Conservation (phyloP, 345 rosid genomes). For the Psidium friedrichsthalianum region DNA sequence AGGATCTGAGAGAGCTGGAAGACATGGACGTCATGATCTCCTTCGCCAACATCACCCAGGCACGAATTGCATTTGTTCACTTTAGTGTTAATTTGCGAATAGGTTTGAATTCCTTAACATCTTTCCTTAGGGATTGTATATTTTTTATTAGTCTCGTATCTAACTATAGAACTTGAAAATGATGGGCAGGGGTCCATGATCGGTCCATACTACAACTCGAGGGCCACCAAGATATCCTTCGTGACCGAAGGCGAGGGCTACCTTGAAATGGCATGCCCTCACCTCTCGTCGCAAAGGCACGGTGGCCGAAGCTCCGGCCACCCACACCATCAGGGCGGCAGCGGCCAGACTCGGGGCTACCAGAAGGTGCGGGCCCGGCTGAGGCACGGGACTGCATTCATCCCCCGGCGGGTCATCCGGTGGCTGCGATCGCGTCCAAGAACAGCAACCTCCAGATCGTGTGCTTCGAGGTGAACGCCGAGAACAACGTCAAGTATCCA, state of each 20-base stretch:
- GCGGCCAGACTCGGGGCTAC: not conserved
- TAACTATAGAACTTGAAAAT: not conserved
- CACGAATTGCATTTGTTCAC: not conserved
- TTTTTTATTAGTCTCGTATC: not conserved
- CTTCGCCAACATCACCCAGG: slow-evolving; percentile 24
- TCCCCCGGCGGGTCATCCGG: slow-evolving; percentile 39
- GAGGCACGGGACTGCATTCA: slow-evolving; percentile 5
- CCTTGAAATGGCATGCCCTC: slow-evolving; percentile 42
- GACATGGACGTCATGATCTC: slow-evolving; percentile 15
- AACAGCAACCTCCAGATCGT: slow-evolving; percentile 12
- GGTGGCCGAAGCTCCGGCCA: not conserved
- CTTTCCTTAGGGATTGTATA: not conserved
- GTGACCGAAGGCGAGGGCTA: slow-evolving; percentile 22
- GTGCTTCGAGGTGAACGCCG: slow-evolving; percentile 32
- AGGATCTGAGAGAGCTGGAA: slow-evolving; percentile 13
- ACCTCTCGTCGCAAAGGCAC: not conserved
- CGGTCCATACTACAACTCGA: slow-evolving; percentile 31
- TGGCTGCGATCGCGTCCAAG: slow-evolving; percentile 13
- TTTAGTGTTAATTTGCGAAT: not conserved
- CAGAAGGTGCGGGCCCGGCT: slow-evolving; percentile 16
- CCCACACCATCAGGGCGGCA: not conserved
- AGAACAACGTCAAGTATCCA: slow-evolving; percentile 17
- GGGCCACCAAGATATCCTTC: slow-evolving; percentile 16
- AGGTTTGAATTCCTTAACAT: not conserved
- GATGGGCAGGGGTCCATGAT: slow-evolving; percentile 22